Base-by-base conservation (phyloP, 768 basidiomycete species). In the Flagelloscypha sp. region DNA sequence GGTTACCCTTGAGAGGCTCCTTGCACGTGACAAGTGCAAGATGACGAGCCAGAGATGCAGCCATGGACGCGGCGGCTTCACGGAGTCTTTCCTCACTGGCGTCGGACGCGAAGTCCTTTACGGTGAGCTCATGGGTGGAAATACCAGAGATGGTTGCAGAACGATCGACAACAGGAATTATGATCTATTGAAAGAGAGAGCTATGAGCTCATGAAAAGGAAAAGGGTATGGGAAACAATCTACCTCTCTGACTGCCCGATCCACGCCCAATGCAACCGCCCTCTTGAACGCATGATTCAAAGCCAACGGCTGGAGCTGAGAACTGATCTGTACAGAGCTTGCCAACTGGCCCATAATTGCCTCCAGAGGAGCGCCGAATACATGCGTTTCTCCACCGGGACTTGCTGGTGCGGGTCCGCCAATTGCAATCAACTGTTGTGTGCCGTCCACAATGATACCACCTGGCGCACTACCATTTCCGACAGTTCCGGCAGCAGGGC, bases 111-210 rank as follows among this genome's bases (percentile, higher is more conserved):
- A 93, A 99, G 56, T 99, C 95, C 61, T 98, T 98, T 30, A 81
- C 74, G 13, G 95, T 88, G 7, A 99, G 68, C 53, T 99, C 95
- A 24, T 92, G 72, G 12, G 94, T 94, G 10, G 95, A 98, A 45
- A 98, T 98, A 17, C 92, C 90, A 8, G 94, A 94, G 45, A 99
- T 98, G 1, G 95, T 98, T 16, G 97, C 95, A 15, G 93, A 97
- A 35, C 95, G 77, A 49, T 99, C 95, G 16, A 99, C 93, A 34
- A 99, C 94, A 5, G 95, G 95, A 12, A 93, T 67, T 47, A 99
- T 93, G 40, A 98, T 97, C 81, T 90, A 44, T 1, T 30, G 28
- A 35, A 41, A 24, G 30, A 17, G 42, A 4, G 28, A 34, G 33
- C 31, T 19, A 39, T 11, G 4, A 35, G n/a, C n/a, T n/a, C n/a